Evolutionary conservation across 129 eudicot genomes (phyloP), one percentile per base, ranked within the genome.

Genomic region (Artemisia tridentata): DNA sequence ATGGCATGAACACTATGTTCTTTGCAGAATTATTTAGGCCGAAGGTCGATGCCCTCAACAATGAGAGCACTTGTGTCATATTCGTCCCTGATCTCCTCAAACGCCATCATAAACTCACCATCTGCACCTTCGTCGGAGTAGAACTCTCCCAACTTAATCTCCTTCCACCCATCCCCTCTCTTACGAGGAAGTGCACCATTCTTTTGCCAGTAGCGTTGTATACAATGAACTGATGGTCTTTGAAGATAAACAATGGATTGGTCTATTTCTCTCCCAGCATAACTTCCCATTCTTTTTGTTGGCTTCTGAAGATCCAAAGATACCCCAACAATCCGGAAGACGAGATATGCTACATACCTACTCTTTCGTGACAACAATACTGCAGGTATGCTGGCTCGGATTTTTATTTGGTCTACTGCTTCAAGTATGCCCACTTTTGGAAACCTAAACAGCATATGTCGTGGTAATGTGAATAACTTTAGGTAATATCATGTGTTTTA

Each of bases 11-110:
- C 45, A 7, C 45, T 38, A 38, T 8, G 1, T 38, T 38, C 45
- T 38, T 38, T 38, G 45, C 45, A 38, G 45, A 38, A 38, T 38
- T 7, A 38, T 46, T 69, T 84, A 23, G 86, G 68, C 68, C 90
- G 68, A 48, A 85, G 58, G 76, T 85, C 90, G 5, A 85, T 79
- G 19, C 90, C 87, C 53, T 85, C 86, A 7, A 85, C 63, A n/a
- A 75, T 0, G 15, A 85, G 78, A 8, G 80, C 90, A 0, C 54
- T 34, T 63, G 79, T 85, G 77, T 68, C 48, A 45, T 15, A 6
- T 56, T 71, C 57, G 11, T 68, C 65, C n/a, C 56, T 51, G 18
- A 51, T 16, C 71, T 75, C 89, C 52, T 34, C 23, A 11, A 81
- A 57, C 47, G 19, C 38, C 59, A 73, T 52, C 75, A 72, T 84